phyloP scores from a whole-genome alignment of 768 basidiomycete species.

The Mycena maculata region DNA sequence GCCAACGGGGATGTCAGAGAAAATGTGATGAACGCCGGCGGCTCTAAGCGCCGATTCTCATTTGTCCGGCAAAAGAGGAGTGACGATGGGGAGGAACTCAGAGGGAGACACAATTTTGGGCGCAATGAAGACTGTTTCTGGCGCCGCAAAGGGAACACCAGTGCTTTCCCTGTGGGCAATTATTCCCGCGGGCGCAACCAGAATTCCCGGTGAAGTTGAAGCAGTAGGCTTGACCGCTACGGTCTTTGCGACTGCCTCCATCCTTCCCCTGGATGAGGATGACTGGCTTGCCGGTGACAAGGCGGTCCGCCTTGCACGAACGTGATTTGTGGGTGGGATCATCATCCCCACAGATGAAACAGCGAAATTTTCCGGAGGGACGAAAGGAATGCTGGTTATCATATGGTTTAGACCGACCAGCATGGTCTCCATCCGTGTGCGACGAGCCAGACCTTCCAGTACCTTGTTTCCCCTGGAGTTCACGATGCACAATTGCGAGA shows the following conservation, averaged over 20 bases:
- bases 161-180: conserved; percentile 17
- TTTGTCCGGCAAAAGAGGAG: conserved; percentile 35
- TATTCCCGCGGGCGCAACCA: background rate
- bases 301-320: background rate
- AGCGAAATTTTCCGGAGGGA: background rate
- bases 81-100: conserved; percentile 38
- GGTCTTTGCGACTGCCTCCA: conserved; percentile 11
- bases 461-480: too few species aligned
- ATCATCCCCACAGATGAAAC: background rate
- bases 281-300: conserved; percentile 24
- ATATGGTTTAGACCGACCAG: background rate
- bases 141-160: conserved; percentile 35
- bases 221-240: conserved; percentile 25
- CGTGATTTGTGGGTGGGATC: background rate
- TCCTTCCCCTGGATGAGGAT: conserved; percentile 5
- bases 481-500: background rate
- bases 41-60: conserved; percentile 31
- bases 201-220: conserved; percentile 31
- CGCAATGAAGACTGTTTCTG: background rate
- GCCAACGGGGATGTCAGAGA: conserved; percentile 37
- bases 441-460: too few species aligned
- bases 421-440: background rate
- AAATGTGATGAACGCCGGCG: conserved; percentile 28
- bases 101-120: conserved; percentile 25
- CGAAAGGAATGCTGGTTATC: background rate